phyloP scores from a whole-genome alignment of 169 alveolate species.

The Eimeria sp. region DNA sequence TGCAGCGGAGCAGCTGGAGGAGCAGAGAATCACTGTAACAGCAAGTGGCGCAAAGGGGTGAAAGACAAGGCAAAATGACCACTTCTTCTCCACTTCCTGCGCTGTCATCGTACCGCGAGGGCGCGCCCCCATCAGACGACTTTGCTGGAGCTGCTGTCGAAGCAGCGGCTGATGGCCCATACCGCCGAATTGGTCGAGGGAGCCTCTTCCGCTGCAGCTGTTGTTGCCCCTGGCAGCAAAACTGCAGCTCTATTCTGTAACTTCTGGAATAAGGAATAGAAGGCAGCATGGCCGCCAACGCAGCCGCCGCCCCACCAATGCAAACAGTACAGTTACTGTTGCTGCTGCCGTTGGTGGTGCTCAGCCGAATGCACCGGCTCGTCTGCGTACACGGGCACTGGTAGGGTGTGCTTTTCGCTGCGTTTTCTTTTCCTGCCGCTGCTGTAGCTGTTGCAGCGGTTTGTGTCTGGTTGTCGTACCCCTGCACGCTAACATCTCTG shows the following conservation, averaged over 20 bases:
- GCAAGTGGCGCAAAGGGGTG: constrained; percentile 46
- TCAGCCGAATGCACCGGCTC: constrained; percentile 8
- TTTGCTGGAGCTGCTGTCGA: constrained; percentile 16
- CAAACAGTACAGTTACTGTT: constrained; percentile 53
- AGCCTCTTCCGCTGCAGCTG: constrained; percentile 67
- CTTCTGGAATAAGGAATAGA: neutral
- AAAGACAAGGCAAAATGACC: constrained; percentile 47
- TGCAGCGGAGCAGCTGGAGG: constrained; percentile 50
- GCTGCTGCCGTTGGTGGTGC: constrained; percentile 26
- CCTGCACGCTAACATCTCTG: constrained; percentile 20
- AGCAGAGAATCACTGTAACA: constrained; percentile 17
- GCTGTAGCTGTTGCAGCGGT: constrained; percentile 3
- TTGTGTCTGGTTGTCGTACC: neutral
- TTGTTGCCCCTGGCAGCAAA: constrained; percentile 46
- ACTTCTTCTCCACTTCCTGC: neutral
- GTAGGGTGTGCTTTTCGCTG: neutral
- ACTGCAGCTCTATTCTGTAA: neutral
- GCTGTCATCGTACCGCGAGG: neutral
- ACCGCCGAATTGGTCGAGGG: constrained; percentile 29
- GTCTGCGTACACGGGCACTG: constrained; percentile 27
- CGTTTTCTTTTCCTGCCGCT: neutral
- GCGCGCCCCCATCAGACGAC: neutral
- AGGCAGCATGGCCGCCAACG: constrained; percentile 18
- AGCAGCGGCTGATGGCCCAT: constrained; percentile 52
- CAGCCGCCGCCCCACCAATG: constrained; percentile 66